Conservation (phyloP, 2,329 filamentous ascomycete genomes). For the Colletotrichum costaricense region DNA sequence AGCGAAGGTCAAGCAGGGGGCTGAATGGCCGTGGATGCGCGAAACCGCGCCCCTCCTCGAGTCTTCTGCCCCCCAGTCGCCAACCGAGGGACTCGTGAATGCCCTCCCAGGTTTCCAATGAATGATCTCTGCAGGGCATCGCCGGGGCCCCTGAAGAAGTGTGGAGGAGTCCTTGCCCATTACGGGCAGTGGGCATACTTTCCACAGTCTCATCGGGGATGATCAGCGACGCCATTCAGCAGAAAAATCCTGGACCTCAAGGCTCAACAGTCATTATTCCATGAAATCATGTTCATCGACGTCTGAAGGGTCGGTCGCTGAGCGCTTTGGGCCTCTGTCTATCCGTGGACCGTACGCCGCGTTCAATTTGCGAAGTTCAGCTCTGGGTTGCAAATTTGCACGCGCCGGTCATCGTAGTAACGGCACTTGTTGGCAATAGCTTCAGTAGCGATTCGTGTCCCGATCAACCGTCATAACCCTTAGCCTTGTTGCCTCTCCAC, state of each 20-base stretch:
- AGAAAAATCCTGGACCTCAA: slow-evolving; percentile 10
- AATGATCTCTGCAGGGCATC: slow-evolving; percentile 31
- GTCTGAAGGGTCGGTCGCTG: background rate
- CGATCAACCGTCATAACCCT: background rate
- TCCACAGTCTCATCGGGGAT: slow-evolving; percentile 25
- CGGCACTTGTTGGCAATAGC: slow-evolving; percentile 23
- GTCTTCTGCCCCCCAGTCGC: background rate
- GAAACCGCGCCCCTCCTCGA: slow-evolving; percentile 9
- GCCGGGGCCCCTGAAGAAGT: slow-evolving; percentile 23
- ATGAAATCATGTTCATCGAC: background rate
- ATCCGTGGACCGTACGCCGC: background rate
- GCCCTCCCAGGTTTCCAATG: slow-evolving; percentile 18
- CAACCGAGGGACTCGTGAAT: slow-evolving; percentile 20
- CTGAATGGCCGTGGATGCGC: background rate
- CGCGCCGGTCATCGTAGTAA: background rate
- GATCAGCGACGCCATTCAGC: slow-evolving; percentile 28
- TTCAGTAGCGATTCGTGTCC: background rate
- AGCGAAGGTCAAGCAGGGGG: slow-evolving; percentile 19
- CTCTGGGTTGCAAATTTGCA: background rate
- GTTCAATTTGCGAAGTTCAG: slow-evolving; percentile 7
- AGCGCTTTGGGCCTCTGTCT: slow-evolving; percentile 9
- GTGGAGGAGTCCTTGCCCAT: slow-evolving; percentile 29
- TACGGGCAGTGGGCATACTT: slow-evolving; percentile 10
- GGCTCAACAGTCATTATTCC: background rate
- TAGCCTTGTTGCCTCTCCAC: slow-evolving; percentile 1